These are phyloP conservation scores for Apiospora rasikravindrae DNA, from an alignment of 2,329 filamentous ascomycete genomes.

Conservation along the genomic window DNA sequence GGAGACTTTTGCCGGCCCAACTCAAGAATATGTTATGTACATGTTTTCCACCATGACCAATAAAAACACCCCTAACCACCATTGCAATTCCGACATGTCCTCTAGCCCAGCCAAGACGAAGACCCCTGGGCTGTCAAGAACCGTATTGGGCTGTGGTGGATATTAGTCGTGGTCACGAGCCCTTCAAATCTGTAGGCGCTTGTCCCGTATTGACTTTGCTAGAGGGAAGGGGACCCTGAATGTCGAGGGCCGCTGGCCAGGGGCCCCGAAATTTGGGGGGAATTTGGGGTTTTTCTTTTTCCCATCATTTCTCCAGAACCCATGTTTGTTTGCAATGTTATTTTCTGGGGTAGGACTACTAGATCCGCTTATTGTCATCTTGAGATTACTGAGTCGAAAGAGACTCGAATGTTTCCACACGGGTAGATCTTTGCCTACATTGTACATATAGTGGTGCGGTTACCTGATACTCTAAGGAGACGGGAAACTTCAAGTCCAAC, in stretches of 20 bases:
- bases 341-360: neutral
- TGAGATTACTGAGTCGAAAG: neutral
- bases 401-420: neutral
- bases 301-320: neutral
- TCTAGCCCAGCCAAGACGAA: neutral
- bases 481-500: neutral
- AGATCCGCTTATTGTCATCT: neutral
- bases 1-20: neutral
- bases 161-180: slow-evolving; percentile 26
- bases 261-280: neutral
- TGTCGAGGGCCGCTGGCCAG: neutral
- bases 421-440: neutral
- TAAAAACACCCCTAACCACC: neutral
- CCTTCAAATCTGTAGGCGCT: slow-evolving; percentile 25
- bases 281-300: neutral
- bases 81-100: neutral
- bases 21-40: neutral
- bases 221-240: slow-evolving; percentile 27
- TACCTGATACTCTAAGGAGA: neutral
- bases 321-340: neutral
- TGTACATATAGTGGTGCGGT: neutral
- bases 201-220: slow-evolving; percentile 19
- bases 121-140: neutral
- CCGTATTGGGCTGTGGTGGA: neutral
- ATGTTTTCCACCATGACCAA: neutral